phyloP scores from a whole-genome alignment of 805 yeast genomes.

The Komagataella populi region DNA sequence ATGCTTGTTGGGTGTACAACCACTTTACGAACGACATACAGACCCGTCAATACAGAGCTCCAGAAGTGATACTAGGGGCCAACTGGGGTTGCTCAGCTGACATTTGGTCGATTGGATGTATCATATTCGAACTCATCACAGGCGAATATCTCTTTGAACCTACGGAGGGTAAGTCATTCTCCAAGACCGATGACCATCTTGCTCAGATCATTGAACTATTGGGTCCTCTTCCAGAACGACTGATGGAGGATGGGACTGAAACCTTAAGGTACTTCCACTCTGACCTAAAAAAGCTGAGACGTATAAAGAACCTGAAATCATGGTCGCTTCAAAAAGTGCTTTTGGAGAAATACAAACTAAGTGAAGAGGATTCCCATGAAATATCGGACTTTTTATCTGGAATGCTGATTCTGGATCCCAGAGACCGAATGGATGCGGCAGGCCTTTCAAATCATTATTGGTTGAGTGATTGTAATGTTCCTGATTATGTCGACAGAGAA shows the following conservation, averaged over 20 bases:
- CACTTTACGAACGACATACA: conserved; percentile 86
- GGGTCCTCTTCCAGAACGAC: conserved; percentile 34
- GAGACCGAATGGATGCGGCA: conserved; percentile 85
- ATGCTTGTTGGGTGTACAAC: conserved; percentile 70
- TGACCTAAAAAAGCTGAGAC: conserved; percentile 35
- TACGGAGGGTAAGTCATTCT: conserved; percentile 55
- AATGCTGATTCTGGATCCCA: conserved; percentile 73
- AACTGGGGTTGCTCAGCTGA: conserved; percentile 95
- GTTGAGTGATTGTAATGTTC: conserved; percentile 65
- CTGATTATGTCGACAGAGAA: conserved; percentile 67
- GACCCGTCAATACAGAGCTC: conserved; percentile 86
- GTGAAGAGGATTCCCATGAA: conserved; percentile 52
- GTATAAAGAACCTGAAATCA: conserved; percentile 71
- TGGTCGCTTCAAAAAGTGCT: conserved; percentile 83
- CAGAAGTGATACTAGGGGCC: conserved; percentile 71
- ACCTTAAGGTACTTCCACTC: conserved; percentile 23
- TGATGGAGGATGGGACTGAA: conserved; percentile 49
- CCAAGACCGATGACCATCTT: conserved; percentile 90
- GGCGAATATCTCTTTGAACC: conserved; percentile 96
- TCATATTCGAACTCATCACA: conserved; percentile 80
- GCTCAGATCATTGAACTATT: conserved; percentile 78
- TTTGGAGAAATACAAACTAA: conserved; percentile 71
- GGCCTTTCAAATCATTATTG: conserved; percentile 85
- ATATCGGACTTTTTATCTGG: conserved; percentile 71
- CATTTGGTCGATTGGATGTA: conserved; percentile 92